A percentile compares a stretch with the other conserved stretches of the same genome.
Conservation (phyloP, 441 rosid genomes). For the Euphorbia celastroides region DNA sequence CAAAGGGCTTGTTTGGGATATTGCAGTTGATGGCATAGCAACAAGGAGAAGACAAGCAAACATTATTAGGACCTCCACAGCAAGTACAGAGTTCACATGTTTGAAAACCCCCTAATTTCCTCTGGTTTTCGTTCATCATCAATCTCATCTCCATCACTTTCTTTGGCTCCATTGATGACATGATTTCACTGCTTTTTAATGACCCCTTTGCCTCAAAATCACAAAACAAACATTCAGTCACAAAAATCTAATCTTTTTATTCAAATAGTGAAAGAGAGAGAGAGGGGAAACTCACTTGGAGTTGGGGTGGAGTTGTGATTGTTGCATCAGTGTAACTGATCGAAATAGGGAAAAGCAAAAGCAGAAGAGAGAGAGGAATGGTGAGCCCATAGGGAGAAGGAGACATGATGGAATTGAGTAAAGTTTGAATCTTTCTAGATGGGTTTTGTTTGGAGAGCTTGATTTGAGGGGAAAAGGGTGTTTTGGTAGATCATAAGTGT, state of each 20-base stretch:
- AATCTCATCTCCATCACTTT: slow-evolving; percentile 54
- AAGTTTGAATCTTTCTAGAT: slow-evolving; percentile 5
- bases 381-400: slow-evolving; percentile 26
- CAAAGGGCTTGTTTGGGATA: slow-evolving; percentile 95
- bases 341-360: slow-evolving; percentile 13
- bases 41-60: slow-evolving; percentile 87
- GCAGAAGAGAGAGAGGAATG: slow-evolving; percentile 20
- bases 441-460: not conserved
- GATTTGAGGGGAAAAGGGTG: slow-evolving; percentile 6
- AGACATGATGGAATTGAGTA: slow-evolving; percentile 18
- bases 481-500: slow-evolving; percentile 14
- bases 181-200: slow-evolving; percentile 30
- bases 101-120: slow-evolving; percentile 74
- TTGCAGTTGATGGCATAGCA: slow-evolving; percentile 98
- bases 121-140: slow-evolving; percentile 75
- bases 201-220: slow-evolving; percentile 51
- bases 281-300: slow-evolving; percentile 28
- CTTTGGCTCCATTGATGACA: slow-evolving; percentile 40
- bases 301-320: slow-evolving; percentile 16
- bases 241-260: not conserved
- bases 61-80: slow-evolving; percentile 83
- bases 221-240: slow-evolving; percentile 20
- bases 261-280: not conserved
- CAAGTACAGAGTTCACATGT: slow-evolving; percentile 95
- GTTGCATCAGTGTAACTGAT: slow-evolving; percentile 22